These are phyloP conservation scores for Tricholoma sp. DNA, from an alignment of 768 basidiomycete species.

Conservation along the genomic window DNA sequence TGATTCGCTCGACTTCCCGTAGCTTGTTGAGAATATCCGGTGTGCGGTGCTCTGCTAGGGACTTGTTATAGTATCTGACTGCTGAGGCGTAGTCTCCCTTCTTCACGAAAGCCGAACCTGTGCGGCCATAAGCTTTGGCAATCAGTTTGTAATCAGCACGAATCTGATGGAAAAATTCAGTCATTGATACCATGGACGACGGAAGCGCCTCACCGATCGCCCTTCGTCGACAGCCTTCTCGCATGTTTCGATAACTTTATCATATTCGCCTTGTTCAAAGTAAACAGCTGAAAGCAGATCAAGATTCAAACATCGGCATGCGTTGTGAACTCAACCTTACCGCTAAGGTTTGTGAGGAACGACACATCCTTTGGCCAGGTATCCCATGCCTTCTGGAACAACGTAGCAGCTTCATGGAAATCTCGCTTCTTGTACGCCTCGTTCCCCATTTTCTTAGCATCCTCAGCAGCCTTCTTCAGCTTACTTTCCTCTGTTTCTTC, in stretches of 20 bases:
- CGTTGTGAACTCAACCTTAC: constrained; percentile 32
- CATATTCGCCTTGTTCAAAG: constrained; percentile 90
- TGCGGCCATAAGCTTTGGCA: constrained; percentile 90
- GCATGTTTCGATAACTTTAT: constrained; percentile 85
- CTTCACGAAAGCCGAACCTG: constrained; percentile 79
- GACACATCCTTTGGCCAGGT: constrained; percentile 89
- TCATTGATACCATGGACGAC: background rate
- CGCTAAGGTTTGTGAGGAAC: constrained; percentile 86
- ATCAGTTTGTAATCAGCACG: constrained; percentile 93
- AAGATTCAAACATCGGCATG: background rate
- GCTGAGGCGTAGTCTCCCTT: constrained; percentile 73
- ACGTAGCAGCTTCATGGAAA: constrained; percentile 69
- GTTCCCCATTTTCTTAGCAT: constrained; percentile 71
- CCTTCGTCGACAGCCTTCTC: constrained; percentile 98
- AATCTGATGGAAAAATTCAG: constrained; percentile 36
- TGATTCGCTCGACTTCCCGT: constrained; percentile 72
- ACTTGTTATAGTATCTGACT: constrained; percentile 91
- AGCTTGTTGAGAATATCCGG: constrained; percentile 89
- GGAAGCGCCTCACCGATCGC: constrained; percentile 46
- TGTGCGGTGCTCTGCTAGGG: constrained; percentile 93
- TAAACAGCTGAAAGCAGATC: constrained; percentile 62
- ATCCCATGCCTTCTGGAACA: constrained; percentile 90
- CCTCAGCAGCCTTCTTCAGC: constrained; percentile 73
- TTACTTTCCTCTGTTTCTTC: constrained; percentile 66
- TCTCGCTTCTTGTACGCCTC: constrained; percentile 84